These are phyloP conservation scores for Colletotrichum shisoi DNA, from an alignment of 2,329 filamentous ascomycete genomes.

Conservation along the genomic window DNA sequence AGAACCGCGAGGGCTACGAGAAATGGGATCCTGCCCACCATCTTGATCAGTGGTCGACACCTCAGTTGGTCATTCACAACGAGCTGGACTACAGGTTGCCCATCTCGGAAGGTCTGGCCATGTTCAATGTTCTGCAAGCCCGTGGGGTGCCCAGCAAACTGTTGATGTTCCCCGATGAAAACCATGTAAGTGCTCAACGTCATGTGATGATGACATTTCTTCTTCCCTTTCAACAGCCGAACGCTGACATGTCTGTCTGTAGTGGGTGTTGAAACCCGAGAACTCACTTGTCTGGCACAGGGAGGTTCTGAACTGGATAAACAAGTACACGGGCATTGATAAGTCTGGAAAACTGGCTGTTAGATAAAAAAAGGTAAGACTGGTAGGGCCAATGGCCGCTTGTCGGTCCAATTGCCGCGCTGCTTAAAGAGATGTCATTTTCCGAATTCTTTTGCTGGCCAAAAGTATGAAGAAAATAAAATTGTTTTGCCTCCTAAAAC, in stretches of 20 bases:
- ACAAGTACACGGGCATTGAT: slow-evolving; percentile 64
- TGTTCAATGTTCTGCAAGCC: slow-evolving; percentile 85
- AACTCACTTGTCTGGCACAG: slow-evolving; percentile 91
- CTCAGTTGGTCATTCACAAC: slow-evolving; percentile 85
- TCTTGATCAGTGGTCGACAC: slow-evolving; percentile 79
- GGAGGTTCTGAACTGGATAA: slow-evolving; percentile 82
- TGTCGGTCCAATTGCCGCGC: no score
- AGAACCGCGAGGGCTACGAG: slow-evolving; percentile 69
- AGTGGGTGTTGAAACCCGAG: slow-evolving; percentile 90
- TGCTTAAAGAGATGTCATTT: background rate
- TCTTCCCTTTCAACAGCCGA: background rate
- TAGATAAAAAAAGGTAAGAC: slow-evolving; percentile 5
- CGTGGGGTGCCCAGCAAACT: slow-evolving; percentile 78
- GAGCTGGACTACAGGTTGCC: slow-evolving; percentile 89
- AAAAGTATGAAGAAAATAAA: no score
- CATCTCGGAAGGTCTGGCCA: slow-evolving; percentile 81
- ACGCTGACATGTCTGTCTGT: slow-evolving; percentile 44
- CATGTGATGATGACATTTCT: no score
- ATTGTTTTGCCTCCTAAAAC: no score
- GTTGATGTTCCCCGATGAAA: slow-evolving; percentile 80
- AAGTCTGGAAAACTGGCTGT: slow-evolving; percentile 34
- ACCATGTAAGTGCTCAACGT: slow-evolving; percentile 55
- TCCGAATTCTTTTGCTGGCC: background rate
- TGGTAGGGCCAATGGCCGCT: background rate
- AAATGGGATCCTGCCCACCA: slow-evolving; percentile 73